Conservation (phyloP, 1,139 yeast species). For the Debaryomyces sp. region DNA sequence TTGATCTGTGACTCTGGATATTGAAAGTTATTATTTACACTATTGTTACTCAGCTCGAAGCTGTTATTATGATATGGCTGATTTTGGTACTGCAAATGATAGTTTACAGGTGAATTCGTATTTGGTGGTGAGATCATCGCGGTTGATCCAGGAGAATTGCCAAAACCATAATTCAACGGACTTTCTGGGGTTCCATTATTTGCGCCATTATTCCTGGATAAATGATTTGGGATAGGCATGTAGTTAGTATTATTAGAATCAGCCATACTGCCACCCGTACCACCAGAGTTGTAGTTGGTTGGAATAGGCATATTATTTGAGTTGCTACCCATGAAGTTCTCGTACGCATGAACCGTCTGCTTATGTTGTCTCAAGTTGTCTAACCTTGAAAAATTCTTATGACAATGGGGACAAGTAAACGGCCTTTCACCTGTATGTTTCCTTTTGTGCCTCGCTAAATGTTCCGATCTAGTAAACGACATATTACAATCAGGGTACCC, state of each 20-base stretch:
- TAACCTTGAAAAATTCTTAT: slow-evolving; percentile 76
- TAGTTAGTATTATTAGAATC: neutral
- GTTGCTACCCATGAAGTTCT: slow-evolving; percentile 43
- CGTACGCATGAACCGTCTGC: slow-evolving; percentile 89
- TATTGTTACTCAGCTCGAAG: neutral
- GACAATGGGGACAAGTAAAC: slow-evolving; percentile 82
- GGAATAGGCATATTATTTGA: neutral
- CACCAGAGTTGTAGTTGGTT: slow-evolving; percentile 1
- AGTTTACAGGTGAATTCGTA: slow-evolving; percentile 13
- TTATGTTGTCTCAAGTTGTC: slow-evolving; percentile 92
- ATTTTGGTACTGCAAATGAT: slow-evolving; percentile 3
- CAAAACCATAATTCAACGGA: slow-evolving; percentile 12
- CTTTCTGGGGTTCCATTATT: slow-evolving; percentile 8
- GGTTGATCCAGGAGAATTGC: neutral
- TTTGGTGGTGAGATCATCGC: slow-evolving; percentile 26
- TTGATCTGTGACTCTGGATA: slow-evolving; percentile 6
- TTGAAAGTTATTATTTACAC: neutral
- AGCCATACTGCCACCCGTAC: neutral
- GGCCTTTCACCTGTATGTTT: slow-evolving; percentile 97
- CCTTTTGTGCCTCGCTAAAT: slow-evolving; percentile 87
- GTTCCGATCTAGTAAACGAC: slow-evolving; percentile 89
- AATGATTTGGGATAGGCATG: slow-evolving; percentile 6
- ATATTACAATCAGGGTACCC: slow-evolving; percentile 87
- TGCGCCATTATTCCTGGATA: neutral
- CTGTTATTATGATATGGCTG: neutral